These are phyloP conservation scores for Penicillium sp. DNA, from an alignment of 2,329 filamentous ascomycete species.

Conservation along the genomic window DNA sequence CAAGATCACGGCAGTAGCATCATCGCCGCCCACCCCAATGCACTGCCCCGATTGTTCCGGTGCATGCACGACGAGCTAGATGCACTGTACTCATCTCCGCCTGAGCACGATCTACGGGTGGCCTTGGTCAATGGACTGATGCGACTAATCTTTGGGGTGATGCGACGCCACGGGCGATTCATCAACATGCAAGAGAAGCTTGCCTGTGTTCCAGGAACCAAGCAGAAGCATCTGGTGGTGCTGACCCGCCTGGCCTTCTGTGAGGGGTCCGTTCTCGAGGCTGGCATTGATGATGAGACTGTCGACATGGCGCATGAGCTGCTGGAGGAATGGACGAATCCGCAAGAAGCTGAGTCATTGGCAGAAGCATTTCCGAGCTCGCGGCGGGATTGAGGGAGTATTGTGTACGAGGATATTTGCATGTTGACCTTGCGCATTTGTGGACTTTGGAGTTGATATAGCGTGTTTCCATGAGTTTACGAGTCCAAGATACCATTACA, in stretches of 20 bases:
- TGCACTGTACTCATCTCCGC: constrained; percentile 52
- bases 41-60: constrained; percentile 69
- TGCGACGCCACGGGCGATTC: constrained; percentile 56
- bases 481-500: constrained; percentile 10
- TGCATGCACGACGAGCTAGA: constrained; percentile 70
- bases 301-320: constrained; percentile 76
- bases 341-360: constrained; percentile 67
- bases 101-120: constrained; percentile 46
- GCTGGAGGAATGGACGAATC: constrained; percentile 73
- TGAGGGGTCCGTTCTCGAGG: constrained; percentile 72
- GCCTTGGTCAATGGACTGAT: constrained; percentile 56
- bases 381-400: constrained; percentile 22
- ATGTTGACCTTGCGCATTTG: constrained; percentile 9
- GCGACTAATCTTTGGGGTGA: constrained; percentile 58
- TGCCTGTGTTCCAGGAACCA: constrained; percentile 62
- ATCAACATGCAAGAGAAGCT: constrained; percentile 70
- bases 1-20: constrained; percentile 55
- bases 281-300: constrained; percentile 70
- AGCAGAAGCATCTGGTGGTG: constrained; percentile 76
- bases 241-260: constrained; percentile 81
- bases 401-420: constrained; percentile 16
- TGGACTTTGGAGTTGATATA: constrained; percentile 5
- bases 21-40: constrained; percentile 63
- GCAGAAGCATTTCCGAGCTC: constrained; percentile 44
- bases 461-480: constrained; percentile 8